These are phyloP conservation scores for Talaromyces sp. DNA, from an alignment of 2,329 filamentous ascomycete genomes.

Conservation along the genomic window DNA sequence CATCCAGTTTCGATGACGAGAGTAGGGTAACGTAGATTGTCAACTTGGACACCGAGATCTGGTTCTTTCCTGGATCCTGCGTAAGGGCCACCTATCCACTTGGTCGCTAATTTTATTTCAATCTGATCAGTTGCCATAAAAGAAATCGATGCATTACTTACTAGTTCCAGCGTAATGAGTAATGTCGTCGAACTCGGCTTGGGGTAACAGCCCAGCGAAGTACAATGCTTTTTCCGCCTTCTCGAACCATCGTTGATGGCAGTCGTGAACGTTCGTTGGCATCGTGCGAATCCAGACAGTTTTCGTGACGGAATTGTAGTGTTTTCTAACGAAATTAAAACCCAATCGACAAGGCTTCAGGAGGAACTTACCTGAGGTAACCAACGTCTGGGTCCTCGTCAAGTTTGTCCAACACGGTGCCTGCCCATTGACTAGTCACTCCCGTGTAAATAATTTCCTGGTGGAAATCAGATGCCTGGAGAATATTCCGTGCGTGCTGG, in stretches of 20 bases:
- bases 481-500: neutral
- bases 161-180: conserved; percentile 1
- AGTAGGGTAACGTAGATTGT: conserved; percentile 13
- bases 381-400: neutral
- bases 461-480: neutral
- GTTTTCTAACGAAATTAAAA: conserved; percentile 12
- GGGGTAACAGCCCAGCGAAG: neutral
- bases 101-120: conserved; percentile 6
- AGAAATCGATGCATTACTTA: neutral
- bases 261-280: conserved; percentile 10
- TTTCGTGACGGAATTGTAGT: conserved; percentile 9
- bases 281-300: conserved; percentile 7
- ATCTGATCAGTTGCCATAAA: neutral
- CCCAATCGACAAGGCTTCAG: no score
- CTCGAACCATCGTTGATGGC: conserved; percentile 12
- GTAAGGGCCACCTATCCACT: conserved; percentile 20
- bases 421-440: neutral
- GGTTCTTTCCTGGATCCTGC: conserved; percentile 22
- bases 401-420: neutral
- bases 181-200: neutral
- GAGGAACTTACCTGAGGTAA: neutral
- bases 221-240: neutral
- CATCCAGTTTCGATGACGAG: conserved; percentile 16
- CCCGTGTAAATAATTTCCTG: neutral
- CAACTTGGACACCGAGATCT: conserved; percentile 18